Evolutionary conservation across 2,329 filamentous ascomycete species (phyloP).

Genomic region (Didymella glomerata): DNA sequence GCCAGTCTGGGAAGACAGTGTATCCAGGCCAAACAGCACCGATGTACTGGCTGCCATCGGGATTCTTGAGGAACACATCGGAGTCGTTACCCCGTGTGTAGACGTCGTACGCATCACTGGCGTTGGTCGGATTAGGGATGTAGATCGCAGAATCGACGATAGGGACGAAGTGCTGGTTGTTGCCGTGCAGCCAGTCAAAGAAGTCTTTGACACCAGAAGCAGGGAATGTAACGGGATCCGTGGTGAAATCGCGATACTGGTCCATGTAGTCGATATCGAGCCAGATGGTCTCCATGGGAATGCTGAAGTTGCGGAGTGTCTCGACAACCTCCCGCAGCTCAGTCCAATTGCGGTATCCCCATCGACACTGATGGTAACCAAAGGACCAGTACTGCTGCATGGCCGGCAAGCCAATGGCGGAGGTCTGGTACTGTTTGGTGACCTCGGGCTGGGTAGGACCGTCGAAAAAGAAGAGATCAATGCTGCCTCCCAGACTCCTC

Average conservation of each 20-base stretch:
- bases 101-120: conserved; percentile 64
- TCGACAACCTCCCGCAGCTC: conserved; percentile 67
- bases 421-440: conserved; percentile 73
- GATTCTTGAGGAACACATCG: conserved; percentile 62
- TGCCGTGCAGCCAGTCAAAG: conserved; percentile 61
- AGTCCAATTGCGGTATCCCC: conserved; percentile 80
- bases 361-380: conserved; percentile 84
- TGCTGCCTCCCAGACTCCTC: conserved; percentile 76
- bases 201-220: conserved; percentile 61
- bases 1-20: conserved; percentile 69
- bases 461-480: conserved; percentile 82
- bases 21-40: conserved; percentile 67
- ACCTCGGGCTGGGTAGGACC: conserved; percentile 74
- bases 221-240: conserved; percentile 62
- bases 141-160: conserved; percentile 74
- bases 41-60: conserved; percentile 64
- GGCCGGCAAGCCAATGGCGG: conserved; percentile 73
- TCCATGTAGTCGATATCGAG: conserved; percentile 56
- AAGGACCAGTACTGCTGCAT: conserved; percentile 83
- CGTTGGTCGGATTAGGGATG: conserved; percentile 74
- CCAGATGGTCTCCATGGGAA: conserved; percentile 62
- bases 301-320: conserved; percentile 62
- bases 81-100: conserved; percentile 61
- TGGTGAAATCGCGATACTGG: conserved; percentile 64
- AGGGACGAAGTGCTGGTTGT: conserved; percentile 66